Evolutionary conservation across 1,284 basidiomycete genomes (phyloP).

Genomic region (Leccinum fallax): DNA sequence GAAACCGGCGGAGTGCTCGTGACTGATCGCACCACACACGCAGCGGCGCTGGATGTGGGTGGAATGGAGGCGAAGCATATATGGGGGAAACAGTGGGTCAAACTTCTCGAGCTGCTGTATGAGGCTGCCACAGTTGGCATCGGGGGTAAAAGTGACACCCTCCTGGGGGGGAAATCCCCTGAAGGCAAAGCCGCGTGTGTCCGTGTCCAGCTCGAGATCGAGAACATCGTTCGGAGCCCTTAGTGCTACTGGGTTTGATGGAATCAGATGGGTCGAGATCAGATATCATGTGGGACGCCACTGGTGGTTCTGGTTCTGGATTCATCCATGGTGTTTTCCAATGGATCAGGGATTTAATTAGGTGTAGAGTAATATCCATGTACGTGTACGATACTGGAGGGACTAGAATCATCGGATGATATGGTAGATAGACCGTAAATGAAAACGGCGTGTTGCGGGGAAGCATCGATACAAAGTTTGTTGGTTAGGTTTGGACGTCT

Average conservation of each 20-base stretch:
- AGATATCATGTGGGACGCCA: constrained; percentile 18
- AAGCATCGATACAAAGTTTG: constrained; percentile 24
- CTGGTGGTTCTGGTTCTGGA: constrained; percentile 8
- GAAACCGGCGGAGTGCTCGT: constrained; percentile 7
- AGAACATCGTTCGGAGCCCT: constrained; percentile 52
- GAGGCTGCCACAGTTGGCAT: constrained; percentile 40
- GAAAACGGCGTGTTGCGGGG: constrained; percentile 32
- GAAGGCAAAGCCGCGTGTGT: constrained; percentile 60
- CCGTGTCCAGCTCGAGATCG: constrained; percentile 64
- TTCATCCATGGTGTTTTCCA: constrained; percentile 3
- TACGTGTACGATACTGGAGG: constrained; percentile 18
- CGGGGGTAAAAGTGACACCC: constrained; percentile 30
- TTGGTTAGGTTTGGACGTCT: constrained; percentile 16
- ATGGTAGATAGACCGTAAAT: constrained; percentile 23
- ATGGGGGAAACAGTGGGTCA: constrained; percentile 81
- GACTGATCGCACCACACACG: constrained; percentile 17
- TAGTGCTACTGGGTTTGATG: constrained; percentile 15
- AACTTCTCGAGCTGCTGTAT: constrained; percentile 54
- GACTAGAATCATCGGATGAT: constrained; percentile 10
- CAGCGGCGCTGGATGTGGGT: constrained; percentile 76
- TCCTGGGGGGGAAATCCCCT: constrained; percentile 50
- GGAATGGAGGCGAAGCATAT: constrained; percentile 60
- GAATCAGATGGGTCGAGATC: not conserved
- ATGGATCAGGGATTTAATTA: constrained; percentile 6
- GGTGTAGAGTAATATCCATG: constrained; percentile 20